A percentile compares a stretch with the other conserved stretches of the same genome.
These are phyloP conservation scores for Candida tetrigidarum DNA, from an alignment of 1,139 yeast genomes.

Conservation along the genomic window DNA sequence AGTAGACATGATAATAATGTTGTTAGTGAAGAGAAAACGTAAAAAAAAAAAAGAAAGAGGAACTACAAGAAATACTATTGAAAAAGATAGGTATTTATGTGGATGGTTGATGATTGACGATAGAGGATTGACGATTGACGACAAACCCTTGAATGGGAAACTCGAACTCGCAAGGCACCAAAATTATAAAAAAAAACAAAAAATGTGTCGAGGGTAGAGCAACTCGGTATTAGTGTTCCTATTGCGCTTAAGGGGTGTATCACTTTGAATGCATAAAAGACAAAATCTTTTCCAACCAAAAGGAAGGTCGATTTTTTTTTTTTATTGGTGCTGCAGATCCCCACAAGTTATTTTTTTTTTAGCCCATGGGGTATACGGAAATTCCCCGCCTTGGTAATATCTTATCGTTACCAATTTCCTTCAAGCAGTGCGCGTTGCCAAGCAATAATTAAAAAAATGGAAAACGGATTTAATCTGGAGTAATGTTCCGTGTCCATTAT, in stretches of 20 bases:
- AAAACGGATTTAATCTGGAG: too few species aligned
- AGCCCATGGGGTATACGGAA: background rate
- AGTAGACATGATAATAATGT: slow-evolving; percentile 10
- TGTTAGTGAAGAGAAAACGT: background rate
- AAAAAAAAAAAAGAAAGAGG: too few species aligned
- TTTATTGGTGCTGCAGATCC: background rate
- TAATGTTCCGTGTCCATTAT: too few species aligned
- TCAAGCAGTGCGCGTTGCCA: too few species aligned
- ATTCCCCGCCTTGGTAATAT: too few species aligned
- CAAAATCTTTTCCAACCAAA: background rate
- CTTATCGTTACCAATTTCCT: too few species aligned
- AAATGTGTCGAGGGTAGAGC: background rate
- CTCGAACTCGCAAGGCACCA: background rate
- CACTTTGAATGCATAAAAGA: too few species aligned
- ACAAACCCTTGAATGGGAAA: background rate
- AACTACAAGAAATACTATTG: too few species aligned
- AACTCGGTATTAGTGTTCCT: too few species aligned
- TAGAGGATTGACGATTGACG: background rate
- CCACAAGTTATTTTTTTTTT: background rate
- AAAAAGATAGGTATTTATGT: too few species aligned
- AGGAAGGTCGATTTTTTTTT: slow-evolving; percentile 3
- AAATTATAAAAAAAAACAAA: background rate
- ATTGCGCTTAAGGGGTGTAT: too few species aligned
- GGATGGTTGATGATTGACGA: background rate
- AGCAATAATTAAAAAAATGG: too few species aligned